Percentiles rank a stretch among this genome's conserved stretches.
phyloP scores from a whole-genome alignment of 768 basidiomycete genomes.

The Podaxis sp. region DNA sequence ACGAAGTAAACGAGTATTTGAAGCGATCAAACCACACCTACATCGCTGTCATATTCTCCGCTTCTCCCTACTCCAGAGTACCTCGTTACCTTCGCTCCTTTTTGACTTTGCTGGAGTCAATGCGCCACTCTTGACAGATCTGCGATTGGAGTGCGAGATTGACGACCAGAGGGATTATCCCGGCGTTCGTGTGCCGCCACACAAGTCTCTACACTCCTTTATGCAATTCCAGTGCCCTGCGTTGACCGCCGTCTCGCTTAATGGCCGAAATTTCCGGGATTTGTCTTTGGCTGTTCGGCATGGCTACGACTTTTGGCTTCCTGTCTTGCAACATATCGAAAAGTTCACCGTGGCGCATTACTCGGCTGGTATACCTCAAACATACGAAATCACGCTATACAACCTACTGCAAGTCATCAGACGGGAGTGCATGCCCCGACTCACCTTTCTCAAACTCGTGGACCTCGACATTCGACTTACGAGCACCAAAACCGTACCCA shows the following conservation, averaged over 20 bases:
- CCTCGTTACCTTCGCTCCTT: slow-evolving; percentile 19
- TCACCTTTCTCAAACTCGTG: slow-evolving; percentile 17
- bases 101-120: slow-evolving; percentile 5
- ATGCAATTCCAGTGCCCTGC: slow-evolving; percentile 5
- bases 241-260: slow-evolving; percentile 17
- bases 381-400: slow-evolving; percentile 5
- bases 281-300: slow-evolving; percentile 5
- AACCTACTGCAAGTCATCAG: slow-evolving; percentile 12
- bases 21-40: slow-evolving; percentile 17
- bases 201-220: background rate
- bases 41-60: slow-evolving; percentile 19
- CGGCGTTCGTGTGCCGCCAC: background rate
- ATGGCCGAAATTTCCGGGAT: slow-evolving; percentile 20
- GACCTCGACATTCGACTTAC: slow-evolving; percentile 13
- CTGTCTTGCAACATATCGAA: slow-evolving; percentile 12
- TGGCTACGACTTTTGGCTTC: slow-evolving; percentile 10
- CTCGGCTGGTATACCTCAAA: background rate
- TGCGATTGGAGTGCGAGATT: slow-evolving; percentile 15
- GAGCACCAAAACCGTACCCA: background rate
- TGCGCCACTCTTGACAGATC: slow-evolving; percentile 9
- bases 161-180: slow-evolving; percentile 16
- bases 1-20: slow-evolving; percentile 7
- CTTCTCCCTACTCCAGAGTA: slow-evolving; percentile 19
- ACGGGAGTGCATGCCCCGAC: slow-evolving; percentile 11
- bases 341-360: slow-evolving; percentile 16